Evolutionary conservation across 257 asterid genomes (phyloP), one percentile per base, ranked within the genome.

Genomic region (Jaltomata sinuosa): DNA sequence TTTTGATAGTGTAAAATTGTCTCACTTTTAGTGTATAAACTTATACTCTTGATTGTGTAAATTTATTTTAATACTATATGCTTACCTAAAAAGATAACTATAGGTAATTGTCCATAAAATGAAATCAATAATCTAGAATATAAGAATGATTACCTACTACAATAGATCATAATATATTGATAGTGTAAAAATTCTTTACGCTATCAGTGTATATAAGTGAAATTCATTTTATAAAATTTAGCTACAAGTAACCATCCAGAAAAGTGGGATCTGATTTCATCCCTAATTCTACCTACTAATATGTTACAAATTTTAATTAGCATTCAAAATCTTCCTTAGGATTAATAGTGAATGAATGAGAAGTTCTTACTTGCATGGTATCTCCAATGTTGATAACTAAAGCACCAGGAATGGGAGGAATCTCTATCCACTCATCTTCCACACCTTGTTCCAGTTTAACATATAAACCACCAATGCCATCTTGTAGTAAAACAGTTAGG

Each of bases 401-500:
- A 79, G 91, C 90, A 40, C 86, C 89, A 29, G 86, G 83, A 61
- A 83, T 53, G 9, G 91, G 89, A 57, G 91, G 88, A 79, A 89
- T 85, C 74, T 89, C 90, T 9, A 87, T 27, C 91, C 91, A 89
- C n/a, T 81, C 85, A 65, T 68, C 86, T 10, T 84, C 34, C 6
- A 11, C 11, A 25, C 47, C 86, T 65, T 84, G 74, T 55, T 89
- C 89, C 4, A 86, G n/a, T 77, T 89, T 89, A 8, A 89, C 91
- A 32, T 89, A 89, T 52, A 89, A 83, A 50, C 90, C 91, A 68
- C 91, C 91, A 31, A 89, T 85, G 0, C 90, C 91, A 85, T 89
- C 91, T 89, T 89, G 91, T 38, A 87, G 79, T 42, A 85, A 61
- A 5, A 89, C 83, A 22, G 91, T 89, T 14, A 89, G 11, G 7